Percentiles rank a stretch among this genome's conserved stretches.
phyloP scores from a whole-genome alignment of 768 basidiomycete species.

The Amanita molliuscula region DNA sequence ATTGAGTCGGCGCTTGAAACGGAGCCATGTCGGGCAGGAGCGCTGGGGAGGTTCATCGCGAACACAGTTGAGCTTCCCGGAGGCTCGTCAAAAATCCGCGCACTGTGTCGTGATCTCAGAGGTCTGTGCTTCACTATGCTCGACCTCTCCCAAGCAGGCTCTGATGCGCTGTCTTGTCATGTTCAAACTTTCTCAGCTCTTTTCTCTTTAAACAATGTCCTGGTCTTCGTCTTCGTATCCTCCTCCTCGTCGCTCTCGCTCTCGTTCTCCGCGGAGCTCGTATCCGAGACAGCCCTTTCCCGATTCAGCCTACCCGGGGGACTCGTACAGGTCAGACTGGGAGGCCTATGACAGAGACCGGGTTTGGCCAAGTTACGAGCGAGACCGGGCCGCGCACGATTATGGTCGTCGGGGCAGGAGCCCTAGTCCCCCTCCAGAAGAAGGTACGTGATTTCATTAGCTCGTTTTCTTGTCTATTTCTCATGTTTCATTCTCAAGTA shows the following conservation, averaged over 20 bases:
- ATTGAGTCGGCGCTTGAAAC: slow-evolving; percentile 35
- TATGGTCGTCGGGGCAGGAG: slow-evolving; percentile 64
- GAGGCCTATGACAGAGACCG: slow-evolving; percentile 68
- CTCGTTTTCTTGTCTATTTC: slow-evolving; percentile 2
- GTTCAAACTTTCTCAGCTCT: slow-evolving; percentile 47
- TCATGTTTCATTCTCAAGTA: slow-evolving; percentile 19
- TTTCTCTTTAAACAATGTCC: slow-evolving; percentile 63
- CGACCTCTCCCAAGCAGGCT: slow-evolving; percentile 68
- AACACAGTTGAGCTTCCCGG: slow-evolving; percentile 39
- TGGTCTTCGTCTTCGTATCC: slow-evolving; percentile 72
- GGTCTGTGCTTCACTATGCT: slow-evolving; percentile 93
- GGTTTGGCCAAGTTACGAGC: slow-evolving; percentile 52
- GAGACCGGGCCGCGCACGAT: slow-evolving; percentile 61
- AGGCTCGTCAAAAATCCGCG: slow-evolving; percentile 34
- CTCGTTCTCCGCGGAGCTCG: slow-evolving; percentile 62
- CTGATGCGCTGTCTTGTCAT: slow-evolving; percentile 55
- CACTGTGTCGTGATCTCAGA: slow-evolving; percentile 57
- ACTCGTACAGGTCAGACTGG: slow-evolving; percentile 57
- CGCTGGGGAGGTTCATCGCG: slow-evolving; percentile 43
- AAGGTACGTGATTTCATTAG: slow-evolving; percentile 32
- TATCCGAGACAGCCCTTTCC: slow-evolving; percentile 48
- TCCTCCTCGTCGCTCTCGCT: slow-evolving; percentile 69
- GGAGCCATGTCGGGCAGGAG: slow-evolving; percentile 12
- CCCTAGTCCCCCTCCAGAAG: slow-evolving; percentile 65
- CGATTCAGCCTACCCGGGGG: slow-evolving; percentile 42